These are phyloP conservation scores for Penicillium sp. DNA, from an alignment of 2,329 filamentous ascomycete species.

Conservation along the genomic window DNA sequence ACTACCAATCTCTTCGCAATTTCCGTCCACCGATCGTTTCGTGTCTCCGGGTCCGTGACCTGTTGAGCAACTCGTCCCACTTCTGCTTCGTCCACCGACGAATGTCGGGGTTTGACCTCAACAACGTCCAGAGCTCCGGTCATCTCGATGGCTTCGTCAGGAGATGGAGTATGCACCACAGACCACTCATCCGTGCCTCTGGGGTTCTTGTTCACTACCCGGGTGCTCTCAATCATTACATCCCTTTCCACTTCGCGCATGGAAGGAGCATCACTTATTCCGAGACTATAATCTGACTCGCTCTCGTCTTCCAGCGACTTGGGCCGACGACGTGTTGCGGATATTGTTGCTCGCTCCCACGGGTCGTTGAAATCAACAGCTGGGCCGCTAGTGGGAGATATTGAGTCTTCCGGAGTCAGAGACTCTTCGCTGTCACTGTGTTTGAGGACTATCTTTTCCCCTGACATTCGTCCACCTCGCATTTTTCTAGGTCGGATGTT, in stretches of 20 bases:
- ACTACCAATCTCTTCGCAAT: constrained; percentile 90
- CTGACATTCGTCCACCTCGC: constrained; percentile 28
- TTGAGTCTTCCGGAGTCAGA: constrained; percentile 24
- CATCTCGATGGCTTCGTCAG: constrained; percentile 21
- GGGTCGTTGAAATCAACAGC: constrained; percentile 17
- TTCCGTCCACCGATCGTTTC: constrained; percentile 85
- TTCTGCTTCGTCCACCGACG: constrained; percentile 59
- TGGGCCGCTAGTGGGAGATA: constrained; percentile 38
- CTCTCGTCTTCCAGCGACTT: constrained; percentile 6
- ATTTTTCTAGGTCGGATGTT: constrained; percentile 4
- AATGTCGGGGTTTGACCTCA: constrained; percentile 22
- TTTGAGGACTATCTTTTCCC: constrained; percentile 35
- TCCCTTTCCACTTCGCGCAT: constrained; percentile 9
- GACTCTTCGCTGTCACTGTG: constrained; percentile 40
- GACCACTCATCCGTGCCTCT: constrained; percentile 76
- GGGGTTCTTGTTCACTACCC: constrained; percentile 36
- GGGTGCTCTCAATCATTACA: not conserved
- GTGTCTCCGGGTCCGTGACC: constrained; percentile 38
- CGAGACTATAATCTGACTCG: constrained; percentile 1
- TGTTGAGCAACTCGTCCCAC: constrained; percentile 49
- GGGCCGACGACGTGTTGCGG: constrained; percentile 2
- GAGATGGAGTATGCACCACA: constrained; percentile 71
- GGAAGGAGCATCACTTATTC: constrained; percentile 1
- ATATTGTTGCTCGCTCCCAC: constrained; percentile 11
- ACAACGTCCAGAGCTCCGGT: constrained; percentile 20